Percentiles rank a stretch among this genome's conserved stretches.
Conservation (phyloP, 768 basidiomycete species). For the Leccinum longicurvipes region DNA sequence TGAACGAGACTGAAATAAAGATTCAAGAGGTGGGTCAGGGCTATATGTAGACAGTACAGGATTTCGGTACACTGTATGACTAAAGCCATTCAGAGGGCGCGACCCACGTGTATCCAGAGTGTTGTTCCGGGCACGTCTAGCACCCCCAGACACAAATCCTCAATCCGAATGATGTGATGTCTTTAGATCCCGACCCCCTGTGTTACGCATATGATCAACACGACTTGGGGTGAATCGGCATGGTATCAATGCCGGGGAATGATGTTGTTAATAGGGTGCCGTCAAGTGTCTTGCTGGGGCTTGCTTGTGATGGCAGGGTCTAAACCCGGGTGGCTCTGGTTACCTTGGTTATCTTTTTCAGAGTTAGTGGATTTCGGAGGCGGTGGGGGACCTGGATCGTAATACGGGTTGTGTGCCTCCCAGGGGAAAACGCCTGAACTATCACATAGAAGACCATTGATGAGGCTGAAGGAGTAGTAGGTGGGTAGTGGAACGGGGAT, state of each 20-base stretch:
- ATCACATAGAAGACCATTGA: constrained; percentile 46
- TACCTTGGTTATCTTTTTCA: constrained; percentile 7
- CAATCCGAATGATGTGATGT: background rate
- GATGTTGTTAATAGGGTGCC: background rate
- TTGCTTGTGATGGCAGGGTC: background rate
- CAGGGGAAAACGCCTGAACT: constrained; percentile 38
- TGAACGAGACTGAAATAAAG: background rate
- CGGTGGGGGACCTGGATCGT: constrained; percentile 70
- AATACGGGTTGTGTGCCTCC: constrained; percentile 59
- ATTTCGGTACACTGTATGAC: background rate
- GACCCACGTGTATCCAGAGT: background rate
- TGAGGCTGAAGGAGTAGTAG: constrained; percentile 58
- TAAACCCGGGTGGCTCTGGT: background rate
- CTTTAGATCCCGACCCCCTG: background rate
- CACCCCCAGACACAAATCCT: background rate
- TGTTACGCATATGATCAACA: background rate
- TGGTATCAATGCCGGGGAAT: background rate
- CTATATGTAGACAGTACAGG: background rate
- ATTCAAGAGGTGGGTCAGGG: background rate
- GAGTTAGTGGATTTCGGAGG: constrained; percentile 38
- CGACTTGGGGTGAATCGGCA: background rate
- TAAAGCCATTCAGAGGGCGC: background rate
- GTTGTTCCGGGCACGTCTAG: background rate
- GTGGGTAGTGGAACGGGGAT: constrained; percentile 29
- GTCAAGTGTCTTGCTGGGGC: background rate